A percentile compares a stretch with the other conserved stretches of the same genome.
These are phyloP conservation scores for Gossypium herbaceum DNA, from an alignment of 345 rosid species.

Conservation along the genomic window DNA sequence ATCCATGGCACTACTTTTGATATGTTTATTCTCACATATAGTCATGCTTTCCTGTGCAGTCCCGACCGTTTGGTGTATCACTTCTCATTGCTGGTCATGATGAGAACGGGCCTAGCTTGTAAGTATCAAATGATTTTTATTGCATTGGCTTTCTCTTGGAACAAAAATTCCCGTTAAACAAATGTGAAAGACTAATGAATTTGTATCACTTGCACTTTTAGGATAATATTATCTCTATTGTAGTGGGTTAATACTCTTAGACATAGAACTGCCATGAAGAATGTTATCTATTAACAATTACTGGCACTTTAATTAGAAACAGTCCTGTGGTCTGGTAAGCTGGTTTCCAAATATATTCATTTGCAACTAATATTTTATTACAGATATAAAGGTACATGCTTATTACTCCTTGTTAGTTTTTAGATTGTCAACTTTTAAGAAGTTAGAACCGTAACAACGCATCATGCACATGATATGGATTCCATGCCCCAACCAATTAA, in stretches of 20 bases:
- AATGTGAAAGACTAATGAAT: not conserved
- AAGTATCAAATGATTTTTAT: constrained; percentile 28
- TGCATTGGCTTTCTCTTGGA: not conserved
- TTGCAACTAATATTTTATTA: not conserved
- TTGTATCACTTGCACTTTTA: not conserved
- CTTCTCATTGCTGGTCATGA: constrained; percentile 98
- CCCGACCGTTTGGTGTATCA: constrained; percentile 97
- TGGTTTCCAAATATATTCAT: not conserved
- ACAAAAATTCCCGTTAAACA: not conserved
- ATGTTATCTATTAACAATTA: not conserved
- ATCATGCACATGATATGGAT: not conserved
- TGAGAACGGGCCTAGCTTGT: constrained; percentile 96
- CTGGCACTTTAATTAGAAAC: not conserved
- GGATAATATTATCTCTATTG: not conserved
- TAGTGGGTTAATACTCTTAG: not conserved
- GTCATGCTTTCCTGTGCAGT: constrained; percentile 41
- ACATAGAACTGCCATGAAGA: not conserved
- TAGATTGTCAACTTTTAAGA: not conserved
- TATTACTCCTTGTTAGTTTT: not conserved
- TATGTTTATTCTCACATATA: constrained; percentile 4
- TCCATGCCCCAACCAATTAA: not conserved
- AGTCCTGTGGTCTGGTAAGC: not conserved
- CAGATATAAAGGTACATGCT: not conserved
- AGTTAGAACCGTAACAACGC: not conserved
- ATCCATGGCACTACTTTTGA: not conserved